A percentile compares a stretch with the other conserved stretches of the same genome.
phyloP scores from a whole-genome alignment of 108 stramenopile genomes.

The Pseudonitzschia multiseries region DNA sequence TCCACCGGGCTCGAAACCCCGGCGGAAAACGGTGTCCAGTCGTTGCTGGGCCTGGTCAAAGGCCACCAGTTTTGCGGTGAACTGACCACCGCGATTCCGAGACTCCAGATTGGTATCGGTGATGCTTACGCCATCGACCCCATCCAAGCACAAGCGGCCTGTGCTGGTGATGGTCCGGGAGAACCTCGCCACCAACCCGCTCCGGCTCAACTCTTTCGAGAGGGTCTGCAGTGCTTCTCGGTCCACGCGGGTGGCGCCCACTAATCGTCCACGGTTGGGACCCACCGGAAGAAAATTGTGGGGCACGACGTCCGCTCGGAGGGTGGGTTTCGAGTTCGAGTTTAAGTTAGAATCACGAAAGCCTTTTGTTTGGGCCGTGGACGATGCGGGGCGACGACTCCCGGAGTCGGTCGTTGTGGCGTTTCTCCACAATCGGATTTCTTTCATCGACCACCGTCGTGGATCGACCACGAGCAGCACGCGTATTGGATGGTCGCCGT shows the following conservation, averaged over 20 bases:
- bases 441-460: constrained; percentile 3
- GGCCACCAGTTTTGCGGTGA: constrained; percentile 6
- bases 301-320: not conserved
- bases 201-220: not conserved
- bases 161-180: not conserved
- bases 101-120: not conserved
- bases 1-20: constrained; percentile 1
- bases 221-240: not conserved
- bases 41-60: not conserved
- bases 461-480: constrained; percentile 4
- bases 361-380: not conserved
- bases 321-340: not conserved
- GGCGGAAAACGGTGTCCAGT: constrained; percentile 1
- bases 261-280: constrained; percentile 4
- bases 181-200: constrained; percentile 1
- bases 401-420: not conserved
- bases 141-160: not conserved
- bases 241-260: not conserved
- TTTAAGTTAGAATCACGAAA: too few species aligned
- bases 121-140: not conserved
- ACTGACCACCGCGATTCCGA: constrained; percentile 1
- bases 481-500: not conserved
- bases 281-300: constrained; percentile 12
- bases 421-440: constrained; percentile 15
- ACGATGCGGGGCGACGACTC: not conserved